These are phyloP conservation scores for Fusarium pseudograminearum DNA, from an alignment of 2,329 filamentous ascomycete genomes.

Conservation along the genomic window DNA sequence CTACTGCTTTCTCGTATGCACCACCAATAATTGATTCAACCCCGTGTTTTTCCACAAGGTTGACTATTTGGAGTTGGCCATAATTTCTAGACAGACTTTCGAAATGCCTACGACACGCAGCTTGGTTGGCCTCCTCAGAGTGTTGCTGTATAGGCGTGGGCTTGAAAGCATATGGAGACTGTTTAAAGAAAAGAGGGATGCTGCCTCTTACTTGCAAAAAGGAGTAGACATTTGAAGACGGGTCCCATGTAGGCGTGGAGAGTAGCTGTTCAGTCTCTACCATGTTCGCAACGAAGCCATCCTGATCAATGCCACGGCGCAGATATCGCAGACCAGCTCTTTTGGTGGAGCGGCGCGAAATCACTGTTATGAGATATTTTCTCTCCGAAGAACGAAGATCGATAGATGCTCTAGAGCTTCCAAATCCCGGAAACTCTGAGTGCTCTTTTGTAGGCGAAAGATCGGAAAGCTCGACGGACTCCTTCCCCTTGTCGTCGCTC, in stretches of 20 bases:
- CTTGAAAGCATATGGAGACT: slow-evolving; percentile 93
- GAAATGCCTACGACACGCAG: slow-evolving; percentile 85
- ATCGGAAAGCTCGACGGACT: slow-evolving; percentile 61
- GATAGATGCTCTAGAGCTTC: slow-evolving; percentile 48
- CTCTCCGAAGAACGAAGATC: slow-evolving; percentile 63
- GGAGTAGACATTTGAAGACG: slow-evolving; percentile 75
- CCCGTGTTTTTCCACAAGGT: slow-evolving; percentile 88
- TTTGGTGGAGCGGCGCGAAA: slow-evolving; percentile 89
- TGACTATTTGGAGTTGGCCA: slow-evolving; percentile 81
- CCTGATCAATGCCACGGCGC: slow-evolving; percentile 88
- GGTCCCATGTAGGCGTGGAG: slow-evolving; percentile 75
- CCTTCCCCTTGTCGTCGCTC: slow-evolving; percentile 59
- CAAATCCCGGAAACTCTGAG: slow-evolving; percentile 44
- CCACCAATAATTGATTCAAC: slow-evolving; percentile 84
- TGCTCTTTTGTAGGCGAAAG: slow-evolving; percentile 51
- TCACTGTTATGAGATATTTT: slow-evolving; percentile 83
- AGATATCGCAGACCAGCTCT: slow-evolving; percentile 91
- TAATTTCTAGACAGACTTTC: slow-evolving; percentile 76
- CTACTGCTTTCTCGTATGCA: slow-evolving; percentile 77
- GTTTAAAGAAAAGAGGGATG: slow-evolving; percentile 94
- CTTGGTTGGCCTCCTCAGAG: slow-evolving; percentile 80
- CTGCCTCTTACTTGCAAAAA: slow-evolving; percentile 91
- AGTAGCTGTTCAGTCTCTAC: slow-evolving; percentile 97
- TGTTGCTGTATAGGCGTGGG: slow-evolving; percentile 86
- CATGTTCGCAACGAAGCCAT: slow-evolving; percentile 87